Conservation (phyloP, 495 filamentous ascomycete species). For the Aspergillus biplanus region DNA sequence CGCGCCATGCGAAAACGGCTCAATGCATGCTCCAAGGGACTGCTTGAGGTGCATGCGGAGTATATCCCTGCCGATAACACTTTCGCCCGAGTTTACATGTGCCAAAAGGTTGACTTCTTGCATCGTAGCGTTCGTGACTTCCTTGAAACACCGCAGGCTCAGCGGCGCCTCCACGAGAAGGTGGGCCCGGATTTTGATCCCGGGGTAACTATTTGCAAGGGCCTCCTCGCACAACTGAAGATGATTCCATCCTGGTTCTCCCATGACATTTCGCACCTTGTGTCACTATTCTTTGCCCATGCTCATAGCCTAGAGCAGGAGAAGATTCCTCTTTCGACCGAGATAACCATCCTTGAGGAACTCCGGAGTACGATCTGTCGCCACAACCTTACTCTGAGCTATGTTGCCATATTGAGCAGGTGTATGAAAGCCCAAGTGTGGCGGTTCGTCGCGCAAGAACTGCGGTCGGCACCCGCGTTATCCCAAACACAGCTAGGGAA, state of each 20-base stretch:
- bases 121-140: neutral
- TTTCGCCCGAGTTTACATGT: no score
- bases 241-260: neutral
- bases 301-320: neutral
- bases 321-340: neutral
- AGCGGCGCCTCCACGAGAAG: neutral
- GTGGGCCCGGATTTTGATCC: neutral
- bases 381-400: no score
- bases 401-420: no score
- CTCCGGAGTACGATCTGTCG: neutral
- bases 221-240: neutral
- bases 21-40: neutral
- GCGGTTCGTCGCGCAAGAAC: no score
- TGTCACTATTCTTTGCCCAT: neutral
- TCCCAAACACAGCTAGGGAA: no score
- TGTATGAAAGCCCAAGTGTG: no score
- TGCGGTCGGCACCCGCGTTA: no score
- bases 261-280: neutral
- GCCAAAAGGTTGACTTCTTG: neutral
- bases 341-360: neutral
- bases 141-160: neutral
- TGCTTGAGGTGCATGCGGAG: neutral
- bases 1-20: neutral
- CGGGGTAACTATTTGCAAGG: neutral
- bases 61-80: neutral